Conservation (phyloP, 495 filamentous ascomycete species). For the Aspergillus funiculosus region DNA sequence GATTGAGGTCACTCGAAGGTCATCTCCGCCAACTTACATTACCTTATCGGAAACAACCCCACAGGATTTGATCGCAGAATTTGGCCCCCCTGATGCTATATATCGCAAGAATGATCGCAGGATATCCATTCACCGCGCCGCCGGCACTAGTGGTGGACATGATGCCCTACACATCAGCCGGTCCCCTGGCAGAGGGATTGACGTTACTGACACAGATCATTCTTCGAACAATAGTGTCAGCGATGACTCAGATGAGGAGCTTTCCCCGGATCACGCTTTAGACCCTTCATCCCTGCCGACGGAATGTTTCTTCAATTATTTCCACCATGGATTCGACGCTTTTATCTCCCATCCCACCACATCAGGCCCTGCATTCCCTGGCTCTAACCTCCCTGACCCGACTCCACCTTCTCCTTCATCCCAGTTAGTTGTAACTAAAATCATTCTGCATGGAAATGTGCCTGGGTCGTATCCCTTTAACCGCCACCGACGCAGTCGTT, state of each 20-base stretch:
- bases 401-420: slow-evolving; percentile 41
- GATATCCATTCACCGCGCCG: slow-evolving; percentile 72
- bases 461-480: slow-evolving; percentile 97
- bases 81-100: slow-evolving; percentile 92
- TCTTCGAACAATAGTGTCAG: slow-evolving; percentile 70
- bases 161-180: slow-evolving; percentile 38
- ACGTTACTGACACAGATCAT: slow-evolving; percentile 66
- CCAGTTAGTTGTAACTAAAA: slow-evolving; percentile 76
- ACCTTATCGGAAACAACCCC: slow-evolving; percentile 74
- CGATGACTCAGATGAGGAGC: slow-evolving; percentile 70
- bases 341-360: slow-evolving; percentile 71
- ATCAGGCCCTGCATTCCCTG: slow-evolving; percentile 60
- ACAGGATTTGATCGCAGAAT: slow-evolving; percentile 82
- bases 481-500: slow-evolving; percentile 81
- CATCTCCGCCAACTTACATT: slow-evolving; percentile 57
- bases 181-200: slow-evolving; percentile 40
- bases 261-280: slow-evolving; percentile 24
- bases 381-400: slow-evolving; percentile 31
- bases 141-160: slow-evolving; percentile 35
- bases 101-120: slow-evolving; percentile 89
- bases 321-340: slow-evolving; percentile 91
- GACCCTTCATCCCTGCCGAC: slow-evolving; percentile 41
- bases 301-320: slow-evolving; percentile 96
- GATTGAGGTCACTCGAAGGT: slow-evolving; percentile 66
- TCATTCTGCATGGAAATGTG: slow-evolving; percentile 88